Evolutionary conservation across 2,329 filamentous ascomycete genomes (phyloP).

Genomic region (Phaeomoniella chlamydospora): DNA sequence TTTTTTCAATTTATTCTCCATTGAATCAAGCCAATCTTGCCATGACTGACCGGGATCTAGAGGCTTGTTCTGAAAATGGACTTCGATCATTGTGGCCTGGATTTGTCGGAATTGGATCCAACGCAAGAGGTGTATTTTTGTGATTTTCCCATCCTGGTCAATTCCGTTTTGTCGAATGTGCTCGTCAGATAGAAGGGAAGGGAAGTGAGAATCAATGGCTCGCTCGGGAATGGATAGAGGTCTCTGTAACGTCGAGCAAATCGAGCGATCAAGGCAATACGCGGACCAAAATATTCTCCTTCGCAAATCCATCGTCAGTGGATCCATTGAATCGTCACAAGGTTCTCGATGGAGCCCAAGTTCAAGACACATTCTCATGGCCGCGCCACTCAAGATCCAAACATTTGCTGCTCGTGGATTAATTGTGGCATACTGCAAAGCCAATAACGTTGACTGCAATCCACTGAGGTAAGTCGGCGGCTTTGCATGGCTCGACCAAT

Average conservation of each 20-base stretch:
- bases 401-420: conserved; percentile 14
- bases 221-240: conserved; percentile 14
- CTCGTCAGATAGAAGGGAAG: conserved; percentile 11
- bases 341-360: conserved; percentile 13
- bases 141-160: conserved; percentile 10
- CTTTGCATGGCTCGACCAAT: conserved; percentile 13
- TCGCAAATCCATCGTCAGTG: conserved; percentile 12
- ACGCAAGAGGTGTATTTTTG: conserved; percentile 11
- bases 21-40: conserved; percentile 13
- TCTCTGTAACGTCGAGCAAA: conserved; percentile 14
- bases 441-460: conserved; percentile 12
- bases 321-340: conserved; percentile 10
- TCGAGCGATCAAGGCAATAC: conserved; percentile 13
- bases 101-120: conserved; percentile 13
- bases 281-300: conserved; percentile 14
- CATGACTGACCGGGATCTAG: conserved; percentile 11
- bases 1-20: conserved; percentile 11
- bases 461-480: conserved; percentile 14
- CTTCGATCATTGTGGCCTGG: conserved; percentile 14
- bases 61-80: conserved; percentile 14
- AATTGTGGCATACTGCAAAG: conserved; percentile 14
- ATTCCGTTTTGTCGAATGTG: conserved; percentile 12
- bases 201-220: conserved; percentile 12
- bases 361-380: conserved; percentile 14
- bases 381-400: conserved; percentile 14